Evolutionary conservation across 176 grass and related monocot species (phyloP), one percentile per base, ranked within the genome.

Genomic region (Chloris gayana): DNA sequence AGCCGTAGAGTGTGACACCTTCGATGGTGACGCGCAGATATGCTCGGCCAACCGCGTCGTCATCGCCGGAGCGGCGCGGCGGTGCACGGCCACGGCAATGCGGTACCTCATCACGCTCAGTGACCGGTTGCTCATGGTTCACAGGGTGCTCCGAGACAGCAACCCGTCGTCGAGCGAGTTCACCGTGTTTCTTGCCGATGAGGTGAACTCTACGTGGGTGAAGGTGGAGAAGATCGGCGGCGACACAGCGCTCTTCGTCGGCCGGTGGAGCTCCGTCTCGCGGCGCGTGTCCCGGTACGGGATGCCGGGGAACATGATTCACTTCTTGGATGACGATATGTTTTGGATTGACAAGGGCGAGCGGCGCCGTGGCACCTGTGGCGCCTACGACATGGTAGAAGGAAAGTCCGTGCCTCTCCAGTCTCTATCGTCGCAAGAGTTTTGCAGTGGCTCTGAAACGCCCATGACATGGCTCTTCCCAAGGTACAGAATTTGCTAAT

Each of bases 401-500:
- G 64, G 33, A 14, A 19, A 21, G 64, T 6, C 6, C 33, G 8
- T 21, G 8, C 34, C 64, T 3, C 32, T 67, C 33, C 33, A 38
- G 17, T 19, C 64, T 4, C 14, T 14, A 2, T 46, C 64, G 18
- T 1, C 33, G 32, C n/a, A n/a, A n/a, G 33, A 38, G 49, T 18
- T 67, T 1, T 18, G 19, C 64, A 67, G 11, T 38, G 64, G 17
- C 8, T 32, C 7, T 3, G 34, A 67, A 19, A 19, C 21, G 64
- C 64, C 64, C 8, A 33, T 33, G 64, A 67, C 64, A 2, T 67
- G 64, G 64, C 64, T 67, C 64, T 67, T 67, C 32, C 18, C 64
- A 6, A 37, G 19, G 64, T 67, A 37, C 21, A 11, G 1, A 46
- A 46, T 11, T 9, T 45, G 42, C 11, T 45, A 45, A 45, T 45